A percentile compares a stretch with the other conserved stretches of the same genome.
Conservation (phyloP, 1,284 basidiomycete genomes). For the Neolentinus lepideus region DNA sequence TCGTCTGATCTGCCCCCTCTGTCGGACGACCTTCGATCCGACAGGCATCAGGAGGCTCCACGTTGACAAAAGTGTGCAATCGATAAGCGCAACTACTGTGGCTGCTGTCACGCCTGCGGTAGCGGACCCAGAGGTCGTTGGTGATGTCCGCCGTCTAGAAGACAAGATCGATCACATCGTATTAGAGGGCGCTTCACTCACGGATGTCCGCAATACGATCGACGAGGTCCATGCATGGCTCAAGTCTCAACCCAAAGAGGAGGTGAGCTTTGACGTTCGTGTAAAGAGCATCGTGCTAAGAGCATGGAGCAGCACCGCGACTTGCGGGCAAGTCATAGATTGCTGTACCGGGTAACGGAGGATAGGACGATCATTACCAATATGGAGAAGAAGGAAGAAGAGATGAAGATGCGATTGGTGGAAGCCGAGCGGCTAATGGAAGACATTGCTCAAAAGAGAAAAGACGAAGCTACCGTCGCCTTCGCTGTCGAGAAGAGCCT, state of each 20-base stretch:
- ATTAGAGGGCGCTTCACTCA: slow-evolving; percentile 1
- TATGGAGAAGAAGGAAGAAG: neutral
- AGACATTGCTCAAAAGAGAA: neutral
- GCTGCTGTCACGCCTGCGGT: neutral
- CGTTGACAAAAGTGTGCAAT: neutral
- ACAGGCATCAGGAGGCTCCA: neutral
- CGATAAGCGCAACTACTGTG: neutral
- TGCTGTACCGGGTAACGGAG: slow-evolving; percentile 1
- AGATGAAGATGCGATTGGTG: neutral
- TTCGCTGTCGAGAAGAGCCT: slow-evolving; percentile 1
- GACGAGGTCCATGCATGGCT: slow-evolving; percentile 4
- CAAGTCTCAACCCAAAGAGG: neutral
- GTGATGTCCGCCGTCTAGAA: neutral
- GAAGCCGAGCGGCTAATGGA: neutral
- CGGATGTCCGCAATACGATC: neutral
- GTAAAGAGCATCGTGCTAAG: neutral
- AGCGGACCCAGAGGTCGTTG: neutral
- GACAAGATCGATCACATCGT: slow-evolving; percentile 1
- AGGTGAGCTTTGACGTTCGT: neutral
- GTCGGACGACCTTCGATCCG: neutral
- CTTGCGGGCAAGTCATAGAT: neutral
- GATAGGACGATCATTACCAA: neutral
- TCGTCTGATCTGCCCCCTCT: neutral
- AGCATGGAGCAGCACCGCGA: neutral
- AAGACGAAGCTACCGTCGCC: neutral